phyloP scores from a whole-genome alignment of 73 alveolate species.

The Uronychia binucleata region DNA sequence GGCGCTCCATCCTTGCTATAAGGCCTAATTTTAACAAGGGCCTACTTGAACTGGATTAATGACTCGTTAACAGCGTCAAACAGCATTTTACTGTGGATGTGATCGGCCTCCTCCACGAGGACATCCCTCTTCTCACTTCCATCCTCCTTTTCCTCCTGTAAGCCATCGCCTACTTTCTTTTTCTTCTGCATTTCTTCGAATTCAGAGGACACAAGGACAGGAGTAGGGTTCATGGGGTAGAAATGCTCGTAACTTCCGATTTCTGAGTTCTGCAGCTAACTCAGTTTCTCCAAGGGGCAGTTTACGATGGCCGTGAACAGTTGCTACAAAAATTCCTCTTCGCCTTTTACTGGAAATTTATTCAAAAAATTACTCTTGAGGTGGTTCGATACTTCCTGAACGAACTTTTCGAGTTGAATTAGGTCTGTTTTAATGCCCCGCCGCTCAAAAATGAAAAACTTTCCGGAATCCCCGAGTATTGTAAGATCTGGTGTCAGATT shows the following conservation, averaged over 20 bases:
- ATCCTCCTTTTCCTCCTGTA: background rate
- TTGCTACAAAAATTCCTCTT: constrained; percentile 15
- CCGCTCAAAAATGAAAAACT: constrained; percentile 8
- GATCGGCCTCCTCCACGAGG: constrained; percentile 7
- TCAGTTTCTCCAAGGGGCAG: constrained; percentile 44
- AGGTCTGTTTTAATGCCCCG: constrained; percentile 53
- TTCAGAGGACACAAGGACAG: background rate
- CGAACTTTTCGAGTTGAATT: constrained; percentile 39
- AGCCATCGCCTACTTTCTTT: background rate
- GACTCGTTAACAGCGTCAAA: constrained; percentile 56
- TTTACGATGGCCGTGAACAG: constrained; percentile 24
- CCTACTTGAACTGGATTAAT: constrained; percentile 39
- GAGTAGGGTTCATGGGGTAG: background rate
- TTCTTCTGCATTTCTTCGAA: background rate
- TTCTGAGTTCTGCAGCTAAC: constrained; percentile 55
- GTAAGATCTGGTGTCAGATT: background rate
- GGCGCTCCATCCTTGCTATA: constrained; percentile 46
- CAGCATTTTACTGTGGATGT: constrained; percentile 55
- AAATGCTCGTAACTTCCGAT: constrained; percentile 60
- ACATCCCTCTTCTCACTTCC: background rate
- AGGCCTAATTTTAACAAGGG: background rate
- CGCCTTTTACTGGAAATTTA: constrained; percentile 11
- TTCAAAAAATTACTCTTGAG: background rate
- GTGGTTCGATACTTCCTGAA: constrained; percentile 21
- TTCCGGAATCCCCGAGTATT: background rate